Conservation (phyloP, 2,329 filamentous ascomycete species). For the Fusarium guadeloupense region DNA sequence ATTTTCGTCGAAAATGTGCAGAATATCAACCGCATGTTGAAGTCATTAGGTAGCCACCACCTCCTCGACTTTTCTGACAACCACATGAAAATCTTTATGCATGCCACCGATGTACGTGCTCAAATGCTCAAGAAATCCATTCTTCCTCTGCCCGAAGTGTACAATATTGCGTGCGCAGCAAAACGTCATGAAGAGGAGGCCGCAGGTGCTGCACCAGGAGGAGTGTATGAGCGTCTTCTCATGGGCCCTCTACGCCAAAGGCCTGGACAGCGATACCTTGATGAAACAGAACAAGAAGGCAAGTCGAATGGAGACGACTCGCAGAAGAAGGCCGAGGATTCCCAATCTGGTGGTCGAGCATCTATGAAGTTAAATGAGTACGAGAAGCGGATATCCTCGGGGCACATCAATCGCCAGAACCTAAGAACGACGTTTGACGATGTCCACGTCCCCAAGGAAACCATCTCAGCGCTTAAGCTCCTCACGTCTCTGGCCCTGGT, state of each 20-base stretch:
- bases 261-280: conserved; percentile 44
- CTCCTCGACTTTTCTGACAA: conserved; percentile 40
- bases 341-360: conserved; percentile 39
- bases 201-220: conserved; percentile 35
- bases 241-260: conserved; percentile 48
- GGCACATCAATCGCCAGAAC: conserved; percentile 82
- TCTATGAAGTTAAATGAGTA: conserved; percentile 70
- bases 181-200: conserved; percentile 39
- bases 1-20: conserved; percentile 56
- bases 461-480: conserved; percentile 86
- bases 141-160: conserved; percentile 52
- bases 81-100: conserved; percentile 41
- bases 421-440: conserved; percentile 89
- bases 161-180: conserved; percentile 50
- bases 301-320: conserved; percentile 39
- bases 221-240: conserved; percentile 45
- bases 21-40: conserved; percentile 59
- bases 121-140: conserved; percentile 49
- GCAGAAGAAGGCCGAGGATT: conserved; percentile 45
- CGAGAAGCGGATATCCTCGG: conserved; percentile 82
- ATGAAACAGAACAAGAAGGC: conserved; percentile 43
- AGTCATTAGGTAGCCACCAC: conserved; percentile 45
- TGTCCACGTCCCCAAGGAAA: conserved; percentile 83
- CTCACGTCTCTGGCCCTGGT: conserved; percentile 87
- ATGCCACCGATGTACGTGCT: conserved; percentile 39